Evolutionary conservation across 2,329 filamentous ascomycete genomes (phyloP).

Genomic region (Fusarium pseudograminearum): DNA sequence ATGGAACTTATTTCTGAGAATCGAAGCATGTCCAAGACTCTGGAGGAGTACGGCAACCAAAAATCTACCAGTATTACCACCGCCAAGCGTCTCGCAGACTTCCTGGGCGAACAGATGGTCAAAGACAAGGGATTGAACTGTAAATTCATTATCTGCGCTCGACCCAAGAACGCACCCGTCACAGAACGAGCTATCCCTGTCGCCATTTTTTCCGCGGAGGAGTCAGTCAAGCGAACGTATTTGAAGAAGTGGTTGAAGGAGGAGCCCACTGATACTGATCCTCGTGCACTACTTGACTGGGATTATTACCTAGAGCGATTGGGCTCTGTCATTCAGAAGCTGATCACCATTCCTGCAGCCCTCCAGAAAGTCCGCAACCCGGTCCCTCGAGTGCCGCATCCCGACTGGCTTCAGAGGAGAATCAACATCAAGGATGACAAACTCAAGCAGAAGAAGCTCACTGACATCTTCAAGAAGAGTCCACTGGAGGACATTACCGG

Average conservation of each 20-base stretch:
- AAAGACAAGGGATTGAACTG: constrained; percentile 99
- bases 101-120: constrained; percentile 97
- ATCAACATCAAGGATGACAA: constrained; percentile 97
- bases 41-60: constrained; percentile 94
- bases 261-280: constrained; percentile 91
- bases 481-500: constrained; percentile 81
- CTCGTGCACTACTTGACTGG: constrained; percentile 92
- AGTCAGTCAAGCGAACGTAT: constrained; percentile 87
- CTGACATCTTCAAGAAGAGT: constrained; percentile 77
- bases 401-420: constrained; percentile 93
- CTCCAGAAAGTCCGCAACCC: constrained; percentile 95
- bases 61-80: constrained; percentile 99
- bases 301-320: constrained; percentile 96
- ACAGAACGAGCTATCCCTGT: constrained; percentile 95
- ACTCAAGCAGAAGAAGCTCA: constrained; percentile 99
- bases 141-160: constrained; percentile 97
- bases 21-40: constrained; percentile 95
- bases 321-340: constrained; percentile 96
- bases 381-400: constrained; percentile 91
- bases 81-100: constrained; percentile 92
- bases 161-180: constrained; percentile 88
- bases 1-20: constrained; percentile 99
- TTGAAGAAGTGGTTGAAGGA: constrained; percentile 96
- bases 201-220: constrained; percentile 95
- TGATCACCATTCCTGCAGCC: constrained; percentile 97